Conservation (phyloP, 768 basidiomycete species). For the Hydnum rufescens region DNA sequence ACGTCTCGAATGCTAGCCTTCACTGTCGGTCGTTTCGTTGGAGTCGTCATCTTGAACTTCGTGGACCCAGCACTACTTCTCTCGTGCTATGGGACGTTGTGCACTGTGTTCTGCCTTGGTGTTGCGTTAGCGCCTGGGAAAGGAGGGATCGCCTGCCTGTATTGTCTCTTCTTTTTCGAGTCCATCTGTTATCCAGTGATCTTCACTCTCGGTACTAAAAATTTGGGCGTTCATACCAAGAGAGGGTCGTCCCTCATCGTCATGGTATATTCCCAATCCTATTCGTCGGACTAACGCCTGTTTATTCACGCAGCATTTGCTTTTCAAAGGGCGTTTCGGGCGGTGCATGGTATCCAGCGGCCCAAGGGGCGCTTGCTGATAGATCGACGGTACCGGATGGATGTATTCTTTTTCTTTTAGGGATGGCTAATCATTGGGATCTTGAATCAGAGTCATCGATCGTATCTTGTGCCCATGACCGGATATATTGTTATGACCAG, state of each 20-base stretch:
- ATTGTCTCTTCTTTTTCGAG: constrained; percentile 48
- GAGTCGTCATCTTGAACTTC: constrained; percentile 38
- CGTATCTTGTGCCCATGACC: constrained; percentile 39
- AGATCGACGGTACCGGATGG: constrained; percentile 24
- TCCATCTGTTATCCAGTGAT: constrained; percentile 51
- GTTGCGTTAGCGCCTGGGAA: constrained; percentile 31
- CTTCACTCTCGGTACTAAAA: constrained; percentile 46
- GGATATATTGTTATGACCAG: constrained; percentile 38
- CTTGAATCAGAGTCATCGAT: too few relatives aligned
- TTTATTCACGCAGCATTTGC: background rate
- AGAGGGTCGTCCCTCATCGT: constrained; percentile 42
- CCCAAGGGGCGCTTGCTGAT: constrained; percentile 38
- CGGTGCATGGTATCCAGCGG: constrained; percentile 49
- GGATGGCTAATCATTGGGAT: too few relatives aligned
- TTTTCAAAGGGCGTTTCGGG: constrained; percentile 33
- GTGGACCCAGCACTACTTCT: constrained; percentile 47
- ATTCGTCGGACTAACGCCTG: background rate
- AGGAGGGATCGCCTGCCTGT: constrained; percentile 35
- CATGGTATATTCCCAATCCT: constrained; percentile 22
- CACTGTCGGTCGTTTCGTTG: constrained; percentile 27
- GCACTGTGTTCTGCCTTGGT: constrained; percentile 32
- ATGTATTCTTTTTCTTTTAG: too few relatives aligned
- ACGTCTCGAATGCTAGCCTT: constrained; percentile 5
- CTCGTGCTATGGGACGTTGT: constrained; percentile 30
- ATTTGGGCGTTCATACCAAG: constrained; percentile 40